Conservation (phyloP, 495 filamentous ascomycete species). For the Tetracladium setigerum region DNA sequence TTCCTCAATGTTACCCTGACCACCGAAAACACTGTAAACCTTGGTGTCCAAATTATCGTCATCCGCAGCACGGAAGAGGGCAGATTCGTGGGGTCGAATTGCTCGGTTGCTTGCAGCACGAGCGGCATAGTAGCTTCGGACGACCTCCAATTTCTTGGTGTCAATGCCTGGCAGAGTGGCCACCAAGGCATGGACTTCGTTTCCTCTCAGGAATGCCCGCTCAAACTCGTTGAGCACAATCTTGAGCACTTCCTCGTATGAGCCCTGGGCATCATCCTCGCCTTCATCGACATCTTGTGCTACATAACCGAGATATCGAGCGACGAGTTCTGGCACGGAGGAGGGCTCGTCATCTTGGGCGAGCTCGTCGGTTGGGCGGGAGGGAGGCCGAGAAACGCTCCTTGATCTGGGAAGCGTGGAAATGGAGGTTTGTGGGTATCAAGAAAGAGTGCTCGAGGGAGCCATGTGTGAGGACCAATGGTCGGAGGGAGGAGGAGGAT, state of each 20-base stretch:
- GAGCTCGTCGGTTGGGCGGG: constrained; percentile 89
- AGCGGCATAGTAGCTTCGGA: constrained; percentile 83
- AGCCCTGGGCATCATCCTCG: constrained; percentile 79
- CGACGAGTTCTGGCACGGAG: constrained; percentile 81
- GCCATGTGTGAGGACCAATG: constrained; percentile 82
- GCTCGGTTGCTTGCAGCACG: constrained; percentile 73
- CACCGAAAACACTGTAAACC: constrained; percentile 90
- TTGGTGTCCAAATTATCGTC: constrained; percentile 56
- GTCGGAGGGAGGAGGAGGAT: constrained; percentile 78
- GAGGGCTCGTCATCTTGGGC: constrained; percentile 97
- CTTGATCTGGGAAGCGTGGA: constrained; percentile 87
- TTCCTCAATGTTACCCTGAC: constrained; percentile 99
- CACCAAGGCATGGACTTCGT: constrained; percentile 89
- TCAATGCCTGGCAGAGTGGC: constrained; percentile 79
- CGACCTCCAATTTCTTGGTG: constrained; percentile 79
- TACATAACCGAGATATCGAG: constrained; percentile 83
- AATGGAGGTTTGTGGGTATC: constrained; percentile 88
- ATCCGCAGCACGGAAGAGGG: constrained; percentile 78
- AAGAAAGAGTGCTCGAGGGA: constrained; percentile 93
- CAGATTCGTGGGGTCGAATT: constrained; percentile 85
- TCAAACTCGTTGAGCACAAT: constrained; percentile 91
- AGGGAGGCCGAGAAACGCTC: constrained; percentile 77
- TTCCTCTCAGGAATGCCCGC: constrained; percentile 85
- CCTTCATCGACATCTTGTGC: constrained; percentile 81
- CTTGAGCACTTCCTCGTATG: constrained; percentile 81